A percentile compares a stretch with the other conserved stretches of the same genome.
These are phyloP conservation scores for Hypoxylon lienhwacheense DNA, from an alignment of 495 filamentous ascomycete genomes.

Conservation along the genomic window DNA sequence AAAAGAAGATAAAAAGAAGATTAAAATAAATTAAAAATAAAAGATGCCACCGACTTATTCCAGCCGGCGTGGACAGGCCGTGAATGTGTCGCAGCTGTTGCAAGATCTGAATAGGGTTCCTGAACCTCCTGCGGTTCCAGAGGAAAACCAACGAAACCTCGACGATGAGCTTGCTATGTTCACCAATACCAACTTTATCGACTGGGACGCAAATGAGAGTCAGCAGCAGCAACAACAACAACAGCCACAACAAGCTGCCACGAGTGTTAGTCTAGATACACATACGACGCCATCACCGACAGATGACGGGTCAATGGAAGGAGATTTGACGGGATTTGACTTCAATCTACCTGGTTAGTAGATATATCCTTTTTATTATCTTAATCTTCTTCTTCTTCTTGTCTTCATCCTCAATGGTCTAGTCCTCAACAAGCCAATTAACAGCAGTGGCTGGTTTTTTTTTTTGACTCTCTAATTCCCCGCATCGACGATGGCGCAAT, in stretches of 20 bases:
- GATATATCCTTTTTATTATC: conserved; percentile 18
- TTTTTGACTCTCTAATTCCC: conserved; percentile 12
- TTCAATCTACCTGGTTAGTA: conserved; percentile 44
- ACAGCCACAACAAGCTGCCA: conserved; percentile 11
- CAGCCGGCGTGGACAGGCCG: conserved; percentile 62
- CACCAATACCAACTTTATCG: conserved; percentile 92
- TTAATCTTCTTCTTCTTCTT: neutral
- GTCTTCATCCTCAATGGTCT: neutral
- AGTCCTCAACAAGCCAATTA: neutral
- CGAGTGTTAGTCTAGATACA: conserved; percentile 36
- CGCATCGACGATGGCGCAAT: conserved; percentile 32
- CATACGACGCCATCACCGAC: conserved; percentile 40
- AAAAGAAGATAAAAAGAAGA: too few relatives aligned
- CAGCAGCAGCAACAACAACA: conserved; percentile 17
- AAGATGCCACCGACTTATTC: conserved; percentile 54
- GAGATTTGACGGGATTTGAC: conserved; percentile 43
- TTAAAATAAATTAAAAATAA: too few relatives aligned
- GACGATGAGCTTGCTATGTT: conserved; percentile 79
- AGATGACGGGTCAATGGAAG: conserved; percentile 37
- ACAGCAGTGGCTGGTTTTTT: too few relatives aligned
- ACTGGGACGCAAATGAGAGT: conserved; percentile 65
- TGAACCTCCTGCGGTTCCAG: conserved; percentile 65
- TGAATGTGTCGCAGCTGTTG: conserved; percentile 84
- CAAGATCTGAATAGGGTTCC: conserved; percentile 78
- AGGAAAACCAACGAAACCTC: conserved; percentile 62